Conservation (phyloP, 1,284 basidiomycete species). For the Apiotrichum sp. region DNA sequence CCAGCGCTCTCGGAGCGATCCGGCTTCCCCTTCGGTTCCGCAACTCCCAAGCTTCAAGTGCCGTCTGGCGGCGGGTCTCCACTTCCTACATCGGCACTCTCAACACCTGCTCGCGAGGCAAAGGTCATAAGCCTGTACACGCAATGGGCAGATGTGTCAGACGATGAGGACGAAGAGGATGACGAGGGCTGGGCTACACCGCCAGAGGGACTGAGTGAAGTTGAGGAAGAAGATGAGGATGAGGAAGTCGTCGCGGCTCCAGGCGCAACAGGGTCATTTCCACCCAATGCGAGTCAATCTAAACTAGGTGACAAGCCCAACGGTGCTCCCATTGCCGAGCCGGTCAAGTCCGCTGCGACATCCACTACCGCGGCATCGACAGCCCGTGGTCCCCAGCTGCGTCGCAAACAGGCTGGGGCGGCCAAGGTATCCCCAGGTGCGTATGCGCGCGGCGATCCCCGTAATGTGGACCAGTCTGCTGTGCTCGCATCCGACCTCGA, state of each 20-base stretch:
- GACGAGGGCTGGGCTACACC: conserved; percentile 39
- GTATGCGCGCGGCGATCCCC: conserved; percentile 14
- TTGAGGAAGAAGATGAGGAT: conserved; percentile 45
- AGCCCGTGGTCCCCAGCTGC: conserved; percentile 1
- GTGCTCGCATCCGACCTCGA: conserved; percentile 39
- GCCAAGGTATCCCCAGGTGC: conserved; percentile 14
- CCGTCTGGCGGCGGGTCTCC: neutral
- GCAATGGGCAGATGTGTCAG: conserved; percentile 38
- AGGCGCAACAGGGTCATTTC: neutral
- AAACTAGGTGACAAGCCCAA: neutral
- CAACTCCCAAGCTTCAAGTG: neutral
- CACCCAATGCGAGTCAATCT: neutral
- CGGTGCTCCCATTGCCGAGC: neutral
- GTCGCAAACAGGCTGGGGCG: conserved; percentile 6
- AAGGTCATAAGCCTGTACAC: conserved; percentile 31
- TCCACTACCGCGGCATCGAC: neutral
- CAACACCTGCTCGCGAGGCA: neutral
- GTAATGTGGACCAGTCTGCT: conserved; percentile 32
- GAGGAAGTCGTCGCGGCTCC: neutral
- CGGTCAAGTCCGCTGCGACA: neutral
- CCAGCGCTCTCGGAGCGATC: neutral
- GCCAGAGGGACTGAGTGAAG: conserved; percentile 44
- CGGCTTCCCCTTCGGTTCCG: neutral
- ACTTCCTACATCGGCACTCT: neutral
- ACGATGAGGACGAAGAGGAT: conserved; percentile 31